These are phyloP conservation scores for bread wheat (Triticum aestivum) DNA, from an alignment of 176 grass and related monocot genomes.

Conservation along the genomic window DNA sequence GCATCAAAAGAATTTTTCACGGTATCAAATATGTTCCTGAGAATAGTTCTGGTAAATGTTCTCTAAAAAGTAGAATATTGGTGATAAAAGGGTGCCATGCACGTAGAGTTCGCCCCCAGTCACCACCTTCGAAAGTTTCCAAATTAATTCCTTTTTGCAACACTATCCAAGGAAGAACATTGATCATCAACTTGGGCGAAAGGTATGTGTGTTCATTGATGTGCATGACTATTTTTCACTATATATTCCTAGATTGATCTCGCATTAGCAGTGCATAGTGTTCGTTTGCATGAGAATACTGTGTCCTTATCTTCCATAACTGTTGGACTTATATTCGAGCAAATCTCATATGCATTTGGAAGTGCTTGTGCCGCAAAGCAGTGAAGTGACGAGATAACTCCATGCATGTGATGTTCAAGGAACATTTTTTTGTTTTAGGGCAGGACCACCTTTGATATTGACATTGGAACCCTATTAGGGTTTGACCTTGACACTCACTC, in stretches of 20 bases:
- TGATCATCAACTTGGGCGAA: slow-evolving; percentile 5
- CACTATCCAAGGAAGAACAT: background rate
- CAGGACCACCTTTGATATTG: slow-evolving; percentile 19
- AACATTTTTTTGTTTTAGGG: background rate
- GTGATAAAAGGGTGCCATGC: background rate
- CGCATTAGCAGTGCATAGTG: background rate
- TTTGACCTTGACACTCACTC: slow-evolving; percentile 7
- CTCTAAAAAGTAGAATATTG: background rate
- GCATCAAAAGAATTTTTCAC: background rate
- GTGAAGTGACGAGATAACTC: background rate
- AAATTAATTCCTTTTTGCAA: background rate
- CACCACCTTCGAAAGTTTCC: background rate
- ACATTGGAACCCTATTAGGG: background rate
- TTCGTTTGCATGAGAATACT: background rate
- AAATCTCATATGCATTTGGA: slow-evolving; percentile 29
- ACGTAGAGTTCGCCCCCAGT: background rate
- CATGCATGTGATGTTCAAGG: background rate
- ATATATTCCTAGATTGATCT: slow-evolving; percentile 17
- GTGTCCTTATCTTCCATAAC: slow-evolving; percentile 13
- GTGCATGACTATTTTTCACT: background rate
- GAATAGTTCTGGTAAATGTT: background rate
- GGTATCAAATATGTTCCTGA: background rate
- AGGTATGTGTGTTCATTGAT: background rate
- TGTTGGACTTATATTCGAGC: slow-evolving; percentile 34
- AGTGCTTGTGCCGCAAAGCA: background rate